A percentile compares a stretch with the other conserved stretches of the same genome.
Conservation (phyloP, 2,329 filamentous ascomycete species). For the Trichophyton mentagrophytes region DNA sequence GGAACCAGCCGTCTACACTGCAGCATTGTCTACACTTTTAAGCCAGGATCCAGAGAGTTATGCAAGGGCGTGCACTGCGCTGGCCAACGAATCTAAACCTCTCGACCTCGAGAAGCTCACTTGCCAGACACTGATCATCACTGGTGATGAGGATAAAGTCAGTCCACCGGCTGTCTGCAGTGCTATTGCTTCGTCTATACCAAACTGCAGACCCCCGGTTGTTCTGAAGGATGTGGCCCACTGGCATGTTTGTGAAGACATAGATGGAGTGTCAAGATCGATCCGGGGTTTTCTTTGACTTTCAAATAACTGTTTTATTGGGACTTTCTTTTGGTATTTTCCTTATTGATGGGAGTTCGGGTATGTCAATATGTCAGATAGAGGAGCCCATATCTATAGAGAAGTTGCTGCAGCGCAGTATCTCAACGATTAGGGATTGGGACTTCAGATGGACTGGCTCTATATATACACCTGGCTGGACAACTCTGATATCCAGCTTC, state of each 20-base stretch:
- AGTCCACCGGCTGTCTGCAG: conserved; percentile 27
- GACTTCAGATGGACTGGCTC: not conserved
- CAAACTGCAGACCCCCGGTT: conserved; percentile 18
- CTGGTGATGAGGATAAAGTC: conserved; percentile 36
- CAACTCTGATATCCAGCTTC: not conserved
- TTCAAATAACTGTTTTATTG: not conserved
- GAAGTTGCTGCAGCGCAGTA: too few relatives aligned
- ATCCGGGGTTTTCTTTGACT: conserved; percentile 1
- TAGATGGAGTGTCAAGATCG: conserved; percentile 13
- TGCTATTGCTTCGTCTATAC: conserved; percentile 17
- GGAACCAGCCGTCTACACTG: conserved; percentile 32
- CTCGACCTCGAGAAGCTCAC: conserved; percentile 26
- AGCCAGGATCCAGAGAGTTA: conserved; percentile 42
- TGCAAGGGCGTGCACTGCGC: conserved; percentile 41
- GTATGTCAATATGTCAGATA: too few relatives aligned
- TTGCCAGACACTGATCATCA: conserved; percentile 30
- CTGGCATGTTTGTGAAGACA: conserved; percentile 40
- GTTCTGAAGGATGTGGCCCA: conserved; percentile 35
- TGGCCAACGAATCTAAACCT: conserved; percentile 29
- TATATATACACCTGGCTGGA: not conserved
- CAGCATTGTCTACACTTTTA: conserved; percentile 34
- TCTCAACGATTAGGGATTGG: too few relatives aligned
- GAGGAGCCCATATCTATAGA: too few relatives aligned
- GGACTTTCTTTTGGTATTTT: too few relatives aligned
- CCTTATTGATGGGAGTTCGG: too few relatives aligned